Conservation (phyloP, 768 basidiomycete genomes). For the Agaricus subrufescens region DNA sequence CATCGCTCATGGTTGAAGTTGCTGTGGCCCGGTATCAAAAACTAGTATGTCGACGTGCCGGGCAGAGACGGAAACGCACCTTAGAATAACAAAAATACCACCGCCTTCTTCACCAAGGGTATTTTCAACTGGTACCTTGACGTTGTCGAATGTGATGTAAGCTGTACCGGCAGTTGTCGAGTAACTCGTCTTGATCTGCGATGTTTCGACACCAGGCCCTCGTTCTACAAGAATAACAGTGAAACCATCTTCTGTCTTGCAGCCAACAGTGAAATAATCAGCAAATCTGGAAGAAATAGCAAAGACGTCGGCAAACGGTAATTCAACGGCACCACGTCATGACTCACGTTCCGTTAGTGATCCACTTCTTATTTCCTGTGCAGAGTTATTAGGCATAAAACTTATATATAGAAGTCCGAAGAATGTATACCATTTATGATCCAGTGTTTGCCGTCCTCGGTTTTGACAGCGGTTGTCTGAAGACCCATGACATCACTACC, state of each 20-base stretch:
- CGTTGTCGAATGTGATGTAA: slow-evolving; percentile 79
- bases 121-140: slow-evolving; percentile 82
- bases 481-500: slow-evolving; percentile 82
- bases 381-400: not conserved
- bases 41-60: not conserved
- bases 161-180: slow-evolving; percentile 84
- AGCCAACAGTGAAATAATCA: slow-evolving; percentile 67
- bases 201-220: slow-evolving; percentile 41
- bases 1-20: slow-evolving; percentile 97
- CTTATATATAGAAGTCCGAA: not conserved
- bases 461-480: slow-evolving; percentile 73
- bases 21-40: slow-evolving; percentile 22
- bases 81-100: slow-evolving; percentile 34
- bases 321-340: not conserved
- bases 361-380: slow-evolving; percentile 75
- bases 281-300: slow-evolving; percentile 30
- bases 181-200: slow-evolving; percentile 64
- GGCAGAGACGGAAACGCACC: slow-evolving; percentile 11
- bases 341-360: slow-evolving; percentile 70
- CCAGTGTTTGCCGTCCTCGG: slow-evolving; percentile 79
- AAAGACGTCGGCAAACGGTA: not conserved
- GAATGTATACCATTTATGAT: slow-evolving; percentile 60
- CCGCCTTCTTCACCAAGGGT: slow-evolving; percentile 52
- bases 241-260: slow-evolving; percentile 68
- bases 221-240: slow-evolving; percentile 79